Conservation (phyloP, 1,284 basidiomycete genomes). For the Irpex sp. region DNA sequence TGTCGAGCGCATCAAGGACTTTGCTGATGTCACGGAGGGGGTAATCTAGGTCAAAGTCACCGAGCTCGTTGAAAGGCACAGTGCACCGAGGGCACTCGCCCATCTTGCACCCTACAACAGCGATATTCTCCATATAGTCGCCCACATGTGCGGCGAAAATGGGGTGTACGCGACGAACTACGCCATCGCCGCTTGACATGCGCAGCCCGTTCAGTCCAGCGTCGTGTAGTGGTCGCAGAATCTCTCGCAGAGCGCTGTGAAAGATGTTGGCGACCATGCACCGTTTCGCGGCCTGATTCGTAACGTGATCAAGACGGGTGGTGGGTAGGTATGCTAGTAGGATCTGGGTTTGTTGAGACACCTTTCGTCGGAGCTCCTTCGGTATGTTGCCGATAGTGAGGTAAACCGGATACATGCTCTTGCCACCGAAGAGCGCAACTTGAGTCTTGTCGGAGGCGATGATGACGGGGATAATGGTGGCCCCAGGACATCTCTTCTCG, state of each 20-base stretch:
- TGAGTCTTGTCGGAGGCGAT: slow-evolving; percentile 18
- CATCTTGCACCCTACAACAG: background rate
- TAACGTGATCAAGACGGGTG: slow-evolving; percentile 24
- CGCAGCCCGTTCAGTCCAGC: slow-evolving; percentile 11
- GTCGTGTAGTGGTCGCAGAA: slow-evolving; percentile 10
- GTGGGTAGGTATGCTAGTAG: slow-evolving; percentile 34
- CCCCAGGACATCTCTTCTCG: slow-evolving; percentile 10
- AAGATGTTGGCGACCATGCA: slow-evolving; percentile 14
- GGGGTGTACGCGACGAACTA: slow-evolving; percentile 13
- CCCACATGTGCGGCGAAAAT: slow-evolving; percentile 14
- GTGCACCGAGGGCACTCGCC: background rate
- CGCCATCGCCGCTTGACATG: slow-evolving; percentile 18
- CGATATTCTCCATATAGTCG: background rate
- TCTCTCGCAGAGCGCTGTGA: slow-evolving; percentile 16
- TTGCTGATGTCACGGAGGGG: background rate
- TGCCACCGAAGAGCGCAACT: slow-evolving; percentile 15
- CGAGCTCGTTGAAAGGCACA: background rate
- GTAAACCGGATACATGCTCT: slow-evolving; percentile 22
- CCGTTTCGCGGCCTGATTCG: slow-evolving; percentile 9
- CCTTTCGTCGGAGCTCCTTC: slow-evolving; percentile 8
- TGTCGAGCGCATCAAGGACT: background rate
- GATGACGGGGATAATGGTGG: slow-evolving; percentile 18
- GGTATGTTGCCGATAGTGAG: slow-evolving; percentile 20
- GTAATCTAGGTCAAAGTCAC: background rate
- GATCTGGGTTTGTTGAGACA: slow-evolving; percentile 13